Evolutionary conservation across 768 basidiomycete genomes (phyloP), one percentile per base, ranked within the genome.

Genomic region (Mycena olivaceomarginata): DNA sequence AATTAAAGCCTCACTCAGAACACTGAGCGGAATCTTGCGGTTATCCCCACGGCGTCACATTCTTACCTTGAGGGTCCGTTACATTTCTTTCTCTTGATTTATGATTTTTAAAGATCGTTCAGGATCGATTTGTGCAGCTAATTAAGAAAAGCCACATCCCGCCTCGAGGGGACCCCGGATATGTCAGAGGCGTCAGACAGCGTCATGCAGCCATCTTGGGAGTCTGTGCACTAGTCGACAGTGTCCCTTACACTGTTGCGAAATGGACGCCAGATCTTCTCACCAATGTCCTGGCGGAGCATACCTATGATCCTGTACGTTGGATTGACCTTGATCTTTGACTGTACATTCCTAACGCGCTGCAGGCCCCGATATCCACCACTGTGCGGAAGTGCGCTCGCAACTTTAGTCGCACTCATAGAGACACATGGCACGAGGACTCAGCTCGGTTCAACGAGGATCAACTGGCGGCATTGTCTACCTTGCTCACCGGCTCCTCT

Each of bases 221-320:
- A n/a, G 93, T 98, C 59, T 96, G 96, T 79, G 96, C 98, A 7
- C 88, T 99, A 43, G 92, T 99, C 45, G 96, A 98, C 81, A 98
- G 97, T 73, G 98, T 95, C 83, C 98, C 98, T 0, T 98, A 98
- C 85, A 97, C 97, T 2, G 94, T 99, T 16, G 98, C 98, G 82
- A 93, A 93, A 77, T 99, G 97, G 95, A 94, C 98, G 91, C 96
- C 97, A 0, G 92, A 93, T 63, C 89, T 98, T 59, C 86, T 98
- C 77, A 94, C 95, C 51, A 93, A 91, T 75, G 90, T 95, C 22
- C 88, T 97, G 71, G 94, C 93, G 12, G 94, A 95, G 80, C 95
- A 97, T 83, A 94, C 94, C 2, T 95, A 97, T 76, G 96, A 97
- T 82, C 97, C 97, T 15, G 93, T 94, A 77, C 75, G 90, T 81